phyloP scores from a whole-genome alignment of 2,329 filamentous ascomycete species.

The Paraphoma chrysanthemicola region DNA sequence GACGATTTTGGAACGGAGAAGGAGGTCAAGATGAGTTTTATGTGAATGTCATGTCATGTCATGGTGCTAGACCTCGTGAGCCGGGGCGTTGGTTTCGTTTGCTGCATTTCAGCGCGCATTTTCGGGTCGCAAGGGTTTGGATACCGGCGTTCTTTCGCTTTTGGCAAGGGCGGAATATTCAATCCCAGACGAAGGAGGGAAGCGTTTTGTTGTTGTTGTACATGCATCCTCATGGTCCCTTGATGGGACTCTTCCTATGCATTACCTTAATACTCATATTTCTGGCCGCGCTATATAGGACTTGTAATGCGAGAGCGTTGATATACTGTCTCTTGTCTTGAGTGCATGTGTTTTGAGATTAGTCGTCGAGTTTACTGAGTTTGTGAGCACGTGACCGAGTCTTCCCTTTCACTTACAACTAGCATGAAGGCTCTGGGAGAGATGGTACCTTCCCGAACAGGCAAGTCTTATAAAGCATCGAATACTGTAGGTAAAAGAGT shows the following conservation, averaged over 20 bases:
- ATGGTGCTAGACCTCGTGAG: not conserved
- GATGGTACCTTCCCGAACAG: not conserved
- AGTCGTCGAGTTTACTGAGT: too few relatives aligned
- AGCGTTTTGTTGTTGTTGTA: too few relatives aligned
- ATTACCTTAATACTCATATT: too few relatives aligned
- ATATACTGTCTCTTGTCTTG: too few relatives aligned
- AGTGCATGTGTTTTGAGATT: too few relatives aligned
- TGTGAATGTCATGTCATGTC: slow-evolving; percentile 15
- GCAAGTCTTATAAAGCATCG: not conserved
- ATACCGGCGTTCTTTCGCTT: too few relatives aligned
- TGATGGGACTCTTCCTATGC: too few relatives aligned
- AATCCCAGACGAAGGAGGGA: too few relatives aligned
- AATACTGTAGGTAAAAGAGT: not conserved
- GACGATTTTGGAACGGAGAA: slow-evolving; percentile 55
- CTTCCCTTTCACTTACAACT: not conserved
- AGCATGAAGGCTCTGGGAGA: not conserved
- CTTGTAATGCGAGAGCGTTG: too few relatives aligned
- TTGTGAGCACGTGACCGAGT: not conserved
- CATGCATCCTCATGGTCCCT: too few relatives aligned
- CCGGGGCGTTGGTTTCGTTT: not conserved
- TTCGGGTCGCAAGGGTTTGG: not conserved
- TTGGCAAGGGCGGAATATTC: too few relatives aligned
- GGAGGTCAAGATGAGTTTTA: slow-evolving; percentile 58
- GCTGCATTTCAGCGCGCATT: not conserved
- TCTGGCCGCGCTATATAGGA: too few relatives aligned